A percentile compares a stretch with the other conserved stretches of the same genome.
phyloP scores from a whole-genome alignment of 2,329 filamentous ascomycete genomes.

The Apiospora saccharicola region DNA sequence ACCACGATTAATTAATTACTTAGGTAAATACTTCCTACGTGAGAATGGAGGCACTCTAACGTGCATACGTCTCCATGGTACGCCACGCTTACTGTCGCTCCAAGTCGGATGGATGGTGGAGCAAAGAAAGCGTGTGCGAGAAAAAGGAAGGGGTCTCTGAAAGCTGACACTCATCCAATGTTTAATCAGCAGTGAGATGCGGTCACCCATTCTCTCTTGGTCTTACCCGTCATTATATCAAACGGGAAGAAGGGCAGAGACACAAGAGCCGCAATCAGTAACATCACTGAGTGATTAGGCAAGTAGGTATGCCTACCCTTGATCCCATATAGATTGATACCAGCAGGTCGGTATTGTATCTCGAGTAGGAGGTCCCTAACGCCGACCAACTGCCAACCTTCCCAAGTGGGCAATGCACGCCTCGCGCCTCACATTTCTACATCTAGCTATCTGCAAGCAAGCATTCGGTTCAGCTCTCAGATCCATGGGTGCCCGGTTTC shows the following conservation, averaged over 20 bases:
- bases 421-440: neutral
- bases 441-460: conserved; percentile 1
- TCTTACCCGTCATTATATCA: neutral
- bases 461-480: conserved; percentile 7
- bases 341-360: neutral
- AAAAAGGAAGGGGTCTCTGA: neutral
- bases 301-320: neutral
- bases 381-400: too few relatives aligned
- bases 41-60: neutral
- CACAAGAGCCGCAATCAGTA: neutral
- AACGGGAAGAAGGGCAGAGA: neutral
- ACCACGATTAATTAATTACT: neutral
- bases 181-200: neutral
- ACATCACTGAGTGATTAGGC: neutral
- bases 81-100: neutral
- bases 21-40: neutral
- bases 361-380: neutral
- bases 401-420: neutral
- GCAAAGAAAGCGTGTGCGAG: neutral
- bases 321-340: neutral
- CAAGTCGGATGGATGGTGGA: neutral
- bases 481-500: neutral
- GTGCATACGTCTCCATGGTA: neutral
- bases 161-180: neutral
- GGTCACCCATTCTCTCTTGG: neutral